Evolutionary conservation across 78 protist species (phyloP).

Genomic region (Ministeria vibrans): DNA sequence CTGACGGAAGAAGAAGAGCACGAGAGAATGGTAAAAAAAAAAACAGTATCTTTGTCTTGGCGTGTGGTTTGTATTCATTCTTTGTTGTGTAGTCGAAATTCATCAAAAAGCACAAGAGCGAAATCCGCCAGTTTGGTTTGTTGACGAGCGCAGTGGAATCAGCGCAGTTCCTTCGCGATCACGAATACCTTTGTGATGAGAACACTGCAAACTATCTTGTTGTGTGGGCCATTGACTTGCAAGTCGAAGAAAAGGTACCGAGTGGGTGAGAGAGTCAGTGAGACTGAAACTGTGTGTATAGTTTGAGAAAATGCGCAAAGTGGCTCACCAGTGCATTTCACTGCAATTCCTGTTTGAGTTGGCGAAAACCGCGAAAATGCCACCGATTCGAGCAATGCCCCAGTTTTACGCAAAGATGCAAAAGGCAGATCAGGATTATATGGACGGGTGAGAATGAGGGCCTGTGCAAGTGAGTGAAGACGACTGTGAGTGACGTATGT

Average conservation of each 20-base stretch:
- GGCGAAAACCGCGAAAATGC: constrained; percentile 14
- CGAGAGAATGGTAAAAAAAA: neutral
- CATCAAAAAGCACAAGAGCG: neutral
- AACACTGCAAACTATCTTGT: constrained; percentile 28
- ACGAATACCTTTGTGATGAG: constrained; percentile 17
- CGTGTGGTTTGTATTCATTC: too few relatives aligned
- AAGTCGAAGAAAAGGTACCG: constrained; percentile 26
- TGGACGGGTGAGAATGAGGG: too few relatives aligned
- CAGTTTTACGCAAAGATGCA: too few relatives aligned
- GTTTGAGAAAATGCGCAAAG: constrained; percentile 5
- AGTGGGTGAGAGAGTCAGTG: neutral
- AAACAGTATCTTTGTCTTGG: neutral
- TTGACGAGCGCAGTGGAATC: neutral
- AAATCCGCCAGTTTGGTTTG: neutral
- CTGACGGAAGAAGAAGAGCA: neutral
- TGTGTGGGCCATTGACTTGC: constrained; percentile 7
- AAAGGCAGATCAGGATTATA: too few relatives aligned
- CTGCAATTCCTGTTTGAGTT: constrained; percentile 6
- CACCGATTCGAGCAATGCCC: too few relatives aligned
- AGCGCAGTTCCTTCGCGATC: neutral
- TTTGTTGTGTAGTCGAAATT: too few relatives aligned
- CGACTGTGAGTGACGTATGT: too few relatives aligned
- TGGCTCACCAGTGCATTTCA: constrained; percentile 9
- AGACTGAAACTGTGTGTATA: neutral
- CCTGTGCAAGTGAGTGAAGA: too few relatives aligned